Percentiles rank a stretch among this genome's conserved stretches.
These are phyloP conservation scores for Chenopodium suecicum DNA, from an alignment of 148 eudicot genomes.

Conservation along the genomic window DNA sequence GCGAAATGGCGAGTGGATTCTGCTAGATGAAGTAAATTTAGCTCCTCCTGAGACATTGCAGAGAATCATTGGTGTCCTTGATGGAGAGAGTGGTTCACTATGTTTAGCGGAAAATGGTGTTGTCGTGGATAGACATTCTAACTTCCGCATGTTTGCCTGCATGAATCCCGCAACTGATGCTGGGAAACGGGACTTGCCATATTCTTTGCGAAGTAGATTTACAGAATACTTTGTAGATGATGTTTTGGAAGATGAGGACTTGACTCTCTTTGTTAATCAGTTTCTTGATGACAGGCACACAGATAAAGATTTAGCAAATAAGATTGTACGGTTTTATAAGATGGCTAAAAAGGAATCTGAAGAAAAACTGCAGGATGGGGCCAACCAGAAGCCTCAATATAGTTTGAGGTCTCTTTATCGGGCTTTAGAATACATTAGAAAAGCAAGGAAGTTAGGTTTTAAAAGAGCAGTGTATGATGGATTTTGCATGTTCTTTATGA, in stretches of 20 bases:
- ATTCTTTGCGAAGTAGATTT: constrained; percentile 72
- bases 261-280: constrained; percentile 61
- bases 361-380: constrained; percentile 90
- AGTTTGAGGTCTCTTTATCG: constrained; percentile 95
- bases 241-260: constrained; percentile 74
- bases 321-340: constrained; percentile 73
- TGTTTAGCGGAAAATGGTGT: constrained; percentile 97
- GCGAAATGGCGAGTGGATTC: constrained; percentile 89
- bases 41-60: constrained; percentile 97
- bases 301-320: constrained; percentile 41
- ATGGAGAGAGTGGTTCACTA: constrained; percentile 82
- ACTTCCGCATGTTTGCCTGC: constrained; percentile 92
- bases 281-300: constrained; percentile 51
- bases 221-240: constrained; percentile 94
- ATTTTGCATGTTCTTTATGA: constrained; percentile 87
- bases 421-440: constrained; percentile 75
- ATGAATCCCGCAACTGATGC: constrained; percentile 99
- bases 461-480: constrained; percentile 79
- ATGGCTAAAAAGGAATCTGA: constrained; percentile 83
- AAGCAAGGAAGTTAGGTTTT: constrained; percentile 52
- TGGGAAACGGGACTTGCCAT: constrained; percentile 92
- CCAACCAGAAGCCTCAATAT: constrained; percentile 96
- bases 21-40: constrained; percentile 95
- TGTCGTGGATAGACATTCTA: constrained; percentile 63
- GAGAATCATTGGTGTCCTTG: constrained; percentile 90